Percentiles rank a stretch among this genome's conserved stretches.
Evolutionary conservation across 495 filamentous ascomycete species (phyloP).

Genomic region (Neurospora sp.): DNA sequence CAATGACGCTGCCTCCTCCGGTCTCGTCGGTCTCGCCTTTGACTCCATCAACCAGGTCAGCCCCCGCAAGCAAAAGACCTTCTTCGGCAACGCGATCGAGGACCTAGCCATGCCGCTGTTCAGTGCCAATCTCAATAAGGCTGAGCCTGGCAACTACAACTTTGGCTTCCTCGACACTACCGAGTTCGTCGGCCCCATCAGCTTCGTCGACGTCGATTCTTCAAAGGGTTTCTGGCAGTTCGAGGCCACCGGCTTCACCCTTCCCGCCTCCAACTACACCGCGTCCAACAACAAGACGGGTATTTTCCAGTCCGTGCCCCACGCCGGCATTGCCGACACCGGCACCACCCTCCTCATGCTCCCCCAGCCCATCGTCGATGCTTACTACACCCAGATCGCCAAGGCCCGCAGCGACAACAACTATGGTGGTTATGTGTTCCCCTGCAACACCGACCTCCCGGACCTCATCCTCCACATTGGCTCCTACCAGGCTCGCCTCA

Average conservation of each 20-base stretch:
- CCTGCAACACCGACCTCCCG: conserved; percentile 26
- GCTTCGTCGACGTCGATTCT: conserved; percentile 50
- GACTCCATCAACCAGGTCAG: conserved; percentile 59
- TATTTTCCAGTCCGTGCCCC: conserved; percentile 49
- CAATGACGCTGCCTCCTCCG: conserved; percentile 48
- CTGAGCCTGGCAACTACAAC: conserved; percentile 19
- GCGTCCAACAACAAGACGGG: conserved; percentile 21
- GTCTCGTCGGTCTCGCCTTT: conserved; percentile 70
- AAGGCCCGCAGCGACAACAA: conserved; percentile 38
- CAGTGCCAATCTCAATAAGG: conserved; percentile 58
- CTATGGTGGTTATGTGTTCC: conserved; percentile 42
- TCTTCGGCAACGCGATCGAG: conserved; percentile 60
- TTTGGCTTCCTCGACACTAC: conserved; percentile 22
- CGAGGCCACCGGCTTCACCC: conserved; percentile 47
- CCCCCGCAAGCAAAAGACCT: conserved; percentile 56
- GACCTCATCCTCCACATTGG: conserved; percentile 49
- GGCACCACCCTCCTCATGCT: conserved; percentile 70
- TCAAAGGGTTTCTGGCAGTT: conserved; percentile 67
- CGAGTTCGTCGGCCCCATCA: conserved; percentile 50
- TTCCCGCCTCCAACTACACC: conserved; percentile 30
- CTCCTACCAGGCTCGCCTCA: conserved; percentile 44
- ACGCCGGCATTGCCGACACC: conserved; percentile 44
- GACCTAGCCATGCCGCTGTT: conserved; percentile 57
- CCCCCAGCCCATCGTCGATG: conserved; percentile 42
- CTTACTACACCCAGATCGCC: conserved; percentile 57